Conservation (phyloP, 176 grass and related monocot genomes). For the Paspalum vaginatum region DNA sequence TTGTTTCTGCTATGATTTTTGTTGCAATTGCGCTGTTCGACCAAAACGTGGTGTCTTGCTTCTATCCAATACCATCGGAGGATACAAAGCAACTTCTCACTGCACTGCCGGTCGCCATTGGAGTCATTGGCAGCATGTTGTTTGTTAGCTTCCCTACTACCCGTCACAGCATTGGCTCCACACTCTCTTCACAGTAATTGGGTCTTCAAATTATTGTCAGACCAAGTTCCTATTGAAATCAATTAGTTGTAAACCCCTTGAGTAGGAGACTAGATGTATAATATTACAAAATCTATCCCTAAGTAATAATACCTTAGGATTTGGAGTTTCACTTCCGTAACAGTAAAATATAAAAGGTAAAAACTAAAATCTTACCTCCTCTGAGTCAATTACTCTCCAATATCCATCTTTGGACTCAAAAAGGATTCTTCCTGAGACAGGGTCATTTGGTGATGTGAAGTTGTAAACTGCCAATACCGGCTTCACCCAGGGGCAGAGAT, state of each 20-base stretch:
- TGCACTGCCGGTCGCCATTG: constrained; percentile 59
- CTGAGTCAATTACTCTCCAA: constrained; percentile 90
- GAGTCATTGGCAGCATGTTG: constrained; percentile 64
- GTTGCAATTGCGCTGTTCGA: constrained; percentile 56
- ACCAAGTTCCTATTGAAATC: constrained; percentile 35
- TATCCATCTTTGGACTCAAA: constrained; percentile 88
- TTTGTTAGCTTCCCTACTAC: constrained; percentile 82
- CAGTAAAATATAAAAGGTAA: background rate
- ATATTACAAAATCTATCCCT: constrained; percentile 14
- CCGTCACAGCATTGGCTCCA: constrained; percentile 67
- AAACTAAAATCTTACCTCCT: constrained; percentile 62
- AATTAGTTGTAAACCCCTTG: constrained; percentile 1
- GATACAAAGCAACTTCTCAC: constrained; percentile 59
- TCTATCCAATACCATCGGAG: constrained; percentile 59
- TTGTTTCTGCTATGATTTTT: constrained; percentile 61
- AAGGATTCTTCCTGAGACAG: constrained; percentile 92
- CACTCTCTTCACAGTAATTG: constrained; percentile 48
- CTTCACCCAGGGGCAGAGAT: constrained; percentile 84
- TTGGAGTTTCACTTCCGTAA: background rate
- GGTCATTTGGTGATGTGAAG: constrained; percentile 90
- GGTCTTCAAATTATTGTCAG: constrained; percentile 1
- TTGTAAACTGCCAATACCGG: constrained; percentile 90
- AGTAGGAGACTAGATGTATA: background rate
- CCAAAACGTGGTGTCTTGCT: constrained; percentile 68
- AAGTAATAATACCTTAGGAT: constrained; percentile 5